Base-by-base conservation (phyloP, 768 basidiomycete genomes). In the Russula sp. region DNA sequence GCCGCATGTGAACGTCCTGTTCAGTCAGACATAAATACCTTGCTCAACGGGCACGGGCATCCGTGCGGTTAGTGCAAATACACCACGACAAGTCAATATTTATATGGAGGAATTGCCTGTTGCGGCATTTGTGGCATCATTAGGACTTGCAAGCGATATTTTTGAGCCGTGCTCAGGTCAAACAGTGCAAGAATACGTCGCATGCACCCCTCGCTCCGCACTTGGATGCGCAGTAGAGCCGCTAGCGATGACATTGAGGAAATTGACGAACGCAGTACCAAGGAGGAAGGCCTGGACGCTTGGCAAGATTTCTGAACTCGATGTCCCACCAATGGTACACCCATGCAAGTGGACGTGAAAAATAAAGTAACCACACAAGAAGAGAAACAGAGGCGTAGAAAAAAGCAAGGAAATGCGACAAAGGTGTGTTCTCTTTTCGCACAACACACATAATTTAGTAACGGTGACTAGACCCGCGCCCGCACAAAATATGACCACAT, bases 401-500 rank as follows among this genome's bases (percentile, higher is more conserved):
- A 38, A 43, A 20, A 51, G 13, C 36, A 54, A 29, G 63, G 46
- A 18, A 58, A 63, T 11, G 18, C 9, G 13, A 39, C 51, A 29
- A 35, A 48, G 42, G 41, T 50, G 56, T 58, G 52, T 16, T 52
- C 13, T 9, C 32, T 43, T 10, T 52, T 29, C 13, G 14, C 34
- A 2, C 14, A n/a, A 6, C 41, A 38, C 35, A 43, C n/a, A 39
- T 20, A 39, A 51, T 48, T 49, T 47, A 35, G 18, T 20, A 48
- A 22, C 13, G n/a, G 41, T 20, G 29, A 42, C 46, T 20, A 63
- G 62, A 22, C 52, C 41, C 75, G 73, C 46, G 85, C 89, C 0
- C 83, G 90, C 54, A 98, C 96, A 3, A 98, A 96, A 75, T 97
- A 98, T 73, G 96, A 98, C 73, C 84, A 91, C 56, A 97, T 99